Conservation (phyloP, 306 rosid species). For the Pyrus betulifolia region DNA sequence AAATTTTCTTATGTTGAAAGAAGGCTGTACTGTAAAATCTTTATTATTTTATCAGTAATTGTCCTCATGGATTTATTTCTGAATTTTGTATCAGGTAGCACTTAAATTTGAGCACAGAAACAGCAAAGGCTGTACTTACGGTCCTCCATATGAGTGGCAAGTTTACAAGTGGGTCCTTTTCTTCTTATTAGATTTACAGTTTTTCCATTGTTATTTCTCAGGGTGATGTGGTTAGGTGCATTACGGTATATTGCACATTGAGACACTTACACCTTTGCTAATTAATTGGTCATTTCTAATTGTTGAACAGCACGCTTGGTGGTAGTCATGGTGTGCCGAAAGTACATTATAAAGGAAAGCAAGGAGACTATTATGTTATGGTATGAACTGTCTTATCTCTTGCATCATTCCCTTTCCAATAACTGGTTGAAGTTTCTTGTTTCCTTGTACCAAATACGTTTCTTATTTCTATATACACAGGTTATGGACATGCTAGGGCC, state of each 20-base stretch:
- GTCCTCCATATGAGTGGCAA: conserved; percentile 99
- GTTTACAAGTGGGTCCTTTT: conserved; percentile 71
- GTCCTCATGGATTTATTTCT: conserved; percentile 3
- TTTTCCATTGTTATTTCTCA: neutral
- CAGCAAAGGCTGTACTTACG: conserved; percentile 90
- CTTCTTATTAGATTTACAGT: neutral
- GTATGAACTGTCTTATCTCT: conserved; percentile 33
- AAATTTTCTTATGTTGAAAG: neutral
- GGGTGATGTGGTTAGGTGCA: neutral
- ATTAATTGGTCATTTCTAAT: neutral
- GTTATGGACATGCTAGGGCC: conserved; percentile 99
- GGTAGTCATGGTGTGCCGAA: conserved; percentile 96
- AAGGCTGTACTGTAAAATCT: neutral
- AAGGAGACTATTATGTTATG: conserved; percentile 87
- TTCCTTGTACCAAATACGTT: neutral
- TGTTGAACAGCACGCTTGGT: conserved; percentile 68
- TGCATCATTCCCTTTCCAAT: neutral
- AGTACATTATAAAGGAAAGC: conserved; percentile 85
- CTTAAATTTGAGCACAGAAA: conserved; percentile 91
- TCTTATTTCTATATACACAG: conserved; percentile 28
- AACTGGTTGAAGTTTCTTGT: neutral
- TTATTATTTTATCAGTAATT: neutral
- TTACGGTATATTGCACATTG: neutral
- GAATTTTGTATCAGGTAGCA: conserved; percentile 68
- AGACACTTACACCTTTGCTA: neutral